Evolutionary conservation across 768 basidiomycete species (phyloP).

Genomic region (Inosperma sp.): DNA sequence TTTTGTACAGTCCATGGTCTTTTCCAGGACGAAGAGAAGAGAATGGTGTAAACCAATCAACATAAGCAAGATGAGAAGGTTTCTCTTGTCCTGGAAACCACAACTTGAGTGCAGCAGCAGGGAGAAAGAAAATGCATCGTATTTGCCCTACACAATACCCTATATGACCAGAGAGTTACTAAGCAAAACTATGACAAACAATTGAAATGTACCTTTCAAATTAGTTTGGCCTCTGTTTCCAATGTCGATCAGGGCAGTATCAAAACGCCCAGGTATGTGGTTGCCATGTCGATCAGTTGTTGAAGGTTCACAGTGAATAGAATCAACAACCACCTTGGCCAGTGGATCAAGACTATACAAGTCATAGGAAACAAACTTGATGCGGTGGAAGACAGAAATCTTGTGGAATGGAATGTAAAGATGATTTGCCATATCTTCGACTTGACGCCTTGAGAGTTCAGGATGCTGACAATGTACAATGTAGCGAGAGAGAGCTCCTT

Average conservation of each 20-base stretch:
- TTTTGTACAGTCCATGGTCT: slow-evolving; percentile 23
- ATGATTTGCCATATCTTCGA: too few species aligned
- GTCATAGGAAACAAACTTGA: slow-evolving; percentile 28
- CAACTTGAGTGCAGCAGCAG: neutral
- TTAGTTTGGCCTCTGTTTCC: neutral
- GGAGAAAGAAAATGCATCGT: slow-evolving; percentile 12
- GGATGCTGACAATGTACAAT: too few species aligned
- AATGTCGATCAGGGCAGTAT: neutral
- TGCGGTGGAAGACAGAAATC: too few species aligned
- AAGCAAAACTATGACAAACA: neutral
- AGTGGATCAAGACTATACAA: slow-evolving; percentile 2
- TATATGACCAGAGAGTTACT: too few species aligned
- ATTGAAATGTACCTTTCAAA: neutral
- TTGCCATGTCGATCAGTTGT: slow-evolving; percentile 10
- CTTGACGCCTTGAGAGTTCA: too few species aligned
- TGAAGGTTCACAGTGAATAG: slow-evolving; percentile 26
- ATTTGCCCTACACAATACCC: slow-evolving; percentile 9
- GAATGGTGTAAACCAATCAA: too few species aligned
- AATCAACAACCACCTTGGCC: slow-evolving; percentile 23
- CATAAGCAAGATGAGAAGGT: slow-evolving; percentile 13
- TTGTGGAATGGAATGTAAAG: slow-evolving; percentile 28
- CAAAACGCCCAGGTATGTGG: slow-evolving; percentile 14
- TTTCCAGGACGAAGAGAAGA: slow-evolving; percentile 12
- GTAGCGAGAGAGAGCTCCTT: neutral
- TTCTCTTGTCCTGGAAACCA: too few species aligned